A percentile compares a stretch with the other conserved stretches of the same genome.
These are phyloP conservation scores for Kurtzmaniella quercitrusa DNA, from an alignment of 1,139 yeast genomes.

Conservation along the genomic window DNA sequence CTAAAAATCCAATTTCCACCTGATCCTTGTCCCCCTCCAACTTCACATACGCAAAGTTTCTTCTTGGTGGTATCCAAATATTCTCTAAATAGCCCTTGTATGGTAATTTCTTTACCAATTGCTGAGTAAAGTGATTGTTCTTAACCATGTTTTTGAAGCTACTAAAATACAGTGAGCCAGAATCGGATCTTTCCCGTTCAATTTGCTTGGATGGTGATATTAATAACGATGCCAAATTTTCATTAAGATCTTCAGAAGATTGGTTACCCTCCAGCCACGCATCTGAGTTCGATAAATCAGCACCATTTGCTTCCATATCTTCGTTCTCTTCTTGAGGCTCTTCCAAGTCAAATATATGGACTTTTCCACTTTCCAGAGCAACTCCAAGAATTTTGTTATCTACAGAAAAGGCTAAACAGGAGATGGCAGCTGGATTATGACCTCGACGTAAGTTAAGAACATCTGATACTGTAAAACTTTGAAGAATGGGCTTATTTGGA, in stretches of 20 bases:
- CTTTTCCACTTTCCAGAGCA: slow-evolving; percentile 63
- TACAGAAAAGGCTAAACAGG: slow-evolving; percentile 50
- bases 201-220: slow-evolving; percentile 18
- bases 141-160: slow-evolving; percentile 14
- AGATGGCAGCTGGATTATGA: slow-evolving; percentile 55
- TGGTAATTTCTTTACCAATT: slow-evolving; percentile 37
- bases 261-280: slow-evolving; percentile 4
- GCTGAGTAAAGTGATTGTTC: slow-evolving; percentile 35
- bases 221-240: slow-evolving; percentile 39
- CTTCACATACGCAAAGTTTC: slow-evolving; percentile 42
- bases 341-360: slow-evolving; percentile 55
- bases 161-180: slow-evolving; percentile 5
- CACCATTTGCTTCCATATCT: background rate
- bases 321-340: slow-evolving; percentile 4
- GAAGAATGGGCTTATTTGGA: too few species aligned
- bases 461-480: background rate
- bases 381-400: slow-evolving; percentile 55
- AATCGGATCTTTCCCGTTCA: background rate
- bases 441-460: slow-evolving; percentile 65
- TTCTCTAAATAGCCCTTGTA: slow-evolving; percentile 41
- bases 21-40: slow-evolving; percentile 26
- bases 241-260: slow-evolving; percentile 39
- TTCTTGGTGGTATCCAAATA: slow-evolving; percentile 41
- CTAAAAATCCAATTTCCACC: slow-evolving; percentile 38
- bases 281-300: background rate